phyloP scores from a whole-genome alignment of 208 protist species.

The Leishmania tarentolae region DNA sequence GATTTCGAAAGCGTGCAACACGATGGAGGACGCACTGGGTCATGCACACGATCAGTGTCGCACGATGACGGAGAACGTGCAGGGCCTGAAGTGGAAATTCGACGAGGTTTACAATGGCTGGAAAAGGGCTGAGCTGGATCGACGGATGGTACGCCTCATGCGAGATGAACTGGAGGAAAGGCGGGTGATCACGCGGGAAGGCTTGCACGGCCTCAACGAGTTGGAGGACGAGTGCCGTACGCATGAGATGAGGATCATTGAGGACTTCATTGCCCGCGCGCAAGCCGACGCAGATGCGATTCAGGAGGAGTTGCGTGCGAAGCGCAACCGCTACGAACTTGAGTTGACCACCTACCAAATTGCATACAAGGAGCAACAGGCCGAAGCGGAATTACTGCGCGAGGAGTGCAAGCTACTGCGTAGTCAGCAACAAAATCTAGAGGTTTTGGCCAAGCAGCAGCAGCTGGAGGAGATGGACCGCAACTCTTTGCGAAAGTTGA shows the following conservation, averaged over 20 bases:
- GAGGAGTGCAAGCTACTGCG: conserved; percentile 28
- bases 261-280: conserved; percentile 32
- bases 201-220: conserved; percentile 14
- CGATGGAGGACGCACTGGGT: conserved; percentile 35
- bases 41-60: conserved; percentile 32
- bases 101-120: conserved; percentile 29
- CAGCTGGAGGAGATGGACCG: conserved; percentile 42
- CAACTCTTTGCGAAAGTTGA: conserved; percentile 36
- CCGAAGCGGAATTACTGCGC: conserved; percentile 44
- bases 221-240: conserved; percentile 35
- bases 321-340: conserved; percentile 51
- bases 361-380: conserved; percentile 76
- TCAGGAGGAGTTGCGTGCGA: conserved; percentile 33
- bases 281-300: conserved; percentile 25
- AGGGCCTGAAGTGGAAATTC: conserved; percentile 41
- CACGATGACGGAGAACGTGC: conserved; percentile 48
- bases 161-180: conserved; percentile 40
- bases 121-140: conserved; percentile 25
- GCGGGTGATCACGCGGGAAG: conserved; percentile 22
- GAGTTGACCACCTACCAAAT: conserved; percentile 77
- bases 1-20: conserved; percentile 23
- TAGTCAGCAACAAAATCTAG: conserved; percentile 41
- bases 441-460: conserved; percentile 56
- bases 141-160: conserved; percentile 18
- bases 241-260: conserved; percentile 41